phyloP scores from a whole-genome alignment of 2,329 filamentous ascomycete genomes.

The Trichophyton simii region DNA sequence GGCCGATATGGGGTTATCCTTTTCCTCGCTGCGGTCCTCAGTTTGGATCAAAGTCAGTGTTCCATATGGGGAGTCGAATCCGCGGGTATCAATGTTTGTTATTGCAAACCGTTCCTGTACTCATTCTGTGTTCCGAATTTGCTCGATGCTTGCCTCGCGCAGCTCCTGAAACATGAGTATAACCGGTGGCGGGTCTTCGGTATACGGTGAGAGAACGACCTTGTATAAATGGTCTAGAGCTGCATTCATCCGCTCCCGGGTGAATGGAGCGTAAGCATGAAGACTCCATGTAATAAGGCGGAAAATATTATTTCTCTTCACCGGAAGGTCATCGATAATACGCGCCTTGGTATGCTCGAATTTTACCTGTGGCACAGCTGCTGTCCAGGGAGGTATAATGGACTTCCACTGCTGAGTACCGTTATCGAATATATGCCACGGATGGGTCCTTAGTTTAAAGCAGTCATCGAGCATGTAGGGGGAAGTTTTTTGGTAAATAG shows the following conservation, averaged over 20 bases:
- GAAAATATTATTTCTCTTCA: background rate
- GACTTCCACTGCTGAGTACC: background rate
- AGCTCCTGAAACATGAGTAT: slow-evolving; percentile 44
- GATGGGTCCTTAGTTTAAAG: background rate
- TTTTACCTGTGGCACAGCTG: background rate
- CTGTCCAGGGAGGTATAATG: background rate
- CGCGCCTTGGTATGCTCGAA: background rate
- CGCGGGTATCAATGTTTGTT: slow-evolving; percentile 37
- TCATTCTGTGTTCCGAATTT: slow-evolving; percentile 36
- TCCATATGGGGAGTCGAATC: slow-evolving; percentile 39
- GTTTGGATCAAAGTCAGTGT: slow-evolving; percentile 36
- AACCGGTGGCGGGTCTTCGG: slow-evolving; percentile 14
- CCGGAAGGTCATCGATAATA: background rate
- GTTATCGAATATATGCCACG: background rate
- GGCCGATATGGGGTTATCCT: too few species aligned
- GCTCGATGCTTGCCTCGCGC: slow-evolving; percentile 31
- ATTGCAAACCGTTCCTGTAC: slow-evolving; percentile 36
- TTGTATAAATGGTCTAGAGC: slow-evolving; percentile 28
- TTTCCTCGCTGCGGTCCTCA: too few species aligned
- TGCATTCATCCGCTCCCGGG: slow-evolving; percentile 30
- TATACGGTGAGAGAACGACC: slow-evolving; percentile 16
- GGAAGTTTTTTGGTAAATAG: background rate
- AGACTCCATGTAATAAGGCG: slow-evolving; percentile 35
- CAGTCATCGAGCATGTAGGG: background rate
- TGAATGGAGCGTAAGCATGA: slow-evolving; percentile 30